Evolutionary conservation across 768 basidiomycete genomes (phyloP).

Genomic region (Bullera alba): DNA sequence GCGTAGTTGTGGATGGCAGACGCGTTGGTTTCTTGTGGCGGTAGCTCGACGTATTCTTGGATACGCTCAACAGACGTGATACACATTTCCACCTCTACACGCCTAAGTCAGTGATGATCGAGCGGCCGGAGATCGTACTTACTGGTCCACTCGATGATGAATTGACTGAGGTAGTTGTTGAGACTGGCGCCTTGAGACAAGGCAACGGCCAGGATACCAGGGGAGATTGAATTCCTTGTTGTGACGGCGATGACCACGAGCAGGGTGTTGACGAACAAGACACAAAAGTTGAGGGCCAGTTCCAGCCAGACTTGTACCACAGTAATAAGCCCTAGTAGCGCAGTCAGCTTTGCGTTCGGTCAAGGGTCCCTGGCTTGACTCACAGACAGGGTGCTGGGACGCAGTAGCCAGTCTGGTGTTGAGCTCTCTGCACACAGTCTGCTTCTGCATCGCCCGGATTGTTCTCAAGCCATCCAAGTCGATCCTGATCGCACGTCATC

Average conservation of each 20-base stretch:
- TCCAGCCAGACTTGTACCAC: conserved; percentile 17
- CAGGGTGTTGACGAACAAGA: conserved; percentile 11
- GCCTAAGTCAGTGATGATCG: neutral
- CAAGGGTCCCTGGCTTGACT: neutral
- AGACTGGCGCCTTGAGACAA: conserved; percentile 6
- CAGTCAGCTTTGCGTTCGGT: neutral
- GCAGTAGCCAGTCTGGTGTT: conserved; percentile 8
- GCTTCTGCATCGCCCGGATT: conserved; percentile 16
- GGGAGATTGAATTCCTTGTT: conserved; percentile 1
- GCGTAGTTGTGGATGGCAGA: neutral
- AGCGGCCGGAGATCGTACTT: neutral
- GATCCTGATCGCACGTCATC: neutral
- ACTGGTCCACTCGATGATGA: conserved; percentile 14
- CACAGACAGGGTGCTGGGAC: conserved; percentile 16
- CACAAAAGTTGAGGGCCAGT: conserved; percentile 9
- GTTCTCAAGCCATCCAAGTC: conserved; percentile 12
- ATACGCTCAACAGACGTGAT: conserved; percentile 27
- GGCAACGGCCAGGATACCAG: conserved; percentile 17
- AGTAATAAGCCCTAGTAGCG: conserved; percentile 5
- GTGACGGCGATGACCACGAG: conserved; percentile 14
- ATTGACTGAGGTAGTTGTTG: neutral
- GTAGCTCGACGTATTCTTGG: conserved; percentile 22
- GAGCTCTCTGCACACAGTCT: conserved; percentile 1
- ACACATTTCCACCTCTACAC: conserved; percentile 14
- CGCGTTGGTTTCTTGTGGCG: conserved; percentile 5